Percentiles rank a stretch among this genome's conserved stretches.
Conservation (phyloP, 495 filamentous ascomycete species). For the Talaromyces ruber region DNA sequence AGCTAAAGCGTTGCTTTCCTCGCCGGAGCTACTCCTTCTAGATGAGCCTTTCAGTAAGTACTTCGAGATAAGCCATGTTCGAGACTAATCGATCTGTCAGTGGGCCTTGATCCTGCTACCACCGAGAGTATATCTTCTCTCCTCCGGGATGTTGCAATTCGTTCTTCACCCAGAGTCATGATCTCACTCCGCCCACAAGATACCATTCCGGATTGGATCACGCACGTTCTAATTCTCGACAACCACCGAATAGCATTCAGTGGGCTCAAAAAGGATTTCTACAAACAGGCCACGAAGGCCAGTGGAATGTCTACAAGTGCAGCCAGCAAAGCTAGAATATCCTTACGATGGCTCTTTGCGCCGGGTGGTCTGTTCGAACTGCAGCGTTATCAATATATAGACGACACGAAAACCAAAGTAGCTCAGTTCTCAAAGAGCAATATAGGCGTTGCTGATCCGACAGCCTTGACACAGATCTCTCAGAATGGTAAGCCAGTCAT, state of each 20-base stretch:
- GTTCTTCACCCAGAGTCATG: slow-evolving; percentile 59
- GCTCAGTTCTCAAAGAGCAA: not conserved
- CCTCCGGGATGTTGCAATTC: slow-evolving; percentile 54
- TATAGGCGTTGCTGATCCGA: not conserved
- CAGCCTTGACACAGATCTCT: not conserved
- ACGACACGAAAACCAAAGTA: not conserved
- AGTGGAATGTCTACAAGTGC: not conserved
- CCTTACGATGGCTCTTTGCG: not conserved
- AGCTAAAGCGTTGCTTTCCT: slow-evolving; percentile 69
- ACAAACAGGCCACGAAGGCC: not conserved
- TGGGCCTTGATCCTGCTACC: slow-evolving; percentile 87
- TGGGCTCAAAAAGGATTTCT: not conserved
- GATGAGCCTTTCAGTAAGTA: slow-evolving; percentile 85
- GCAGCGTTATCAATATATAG: not conserved
- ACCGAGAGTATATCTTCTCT: slow-evolving; percentile 58
- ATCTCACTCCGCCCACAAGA: slow-evolving; percentile 79
- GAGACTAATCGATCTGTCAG: slow-evolving; percentile 12
- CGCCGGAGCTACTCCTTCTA: slow-evolving; percentile 73
- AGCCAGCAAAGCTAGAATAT: not conserved
- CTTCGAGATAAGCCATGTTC: not conserved
- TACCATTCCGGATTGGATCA: slow-evolving; percentile 80
- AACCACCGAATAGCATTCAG: slow-evolving; percentile 45
- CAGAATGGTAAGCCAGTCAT: slow-evolving; percentile 55
- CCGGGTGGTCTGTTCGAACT: not conserved
- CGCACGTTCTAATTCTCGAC: slow-evolving; percentile 62